phyloP scores from a whole-genome alignment of 2,329 filamentous ascomycete species.

The Penicillium sp. region DNA sequence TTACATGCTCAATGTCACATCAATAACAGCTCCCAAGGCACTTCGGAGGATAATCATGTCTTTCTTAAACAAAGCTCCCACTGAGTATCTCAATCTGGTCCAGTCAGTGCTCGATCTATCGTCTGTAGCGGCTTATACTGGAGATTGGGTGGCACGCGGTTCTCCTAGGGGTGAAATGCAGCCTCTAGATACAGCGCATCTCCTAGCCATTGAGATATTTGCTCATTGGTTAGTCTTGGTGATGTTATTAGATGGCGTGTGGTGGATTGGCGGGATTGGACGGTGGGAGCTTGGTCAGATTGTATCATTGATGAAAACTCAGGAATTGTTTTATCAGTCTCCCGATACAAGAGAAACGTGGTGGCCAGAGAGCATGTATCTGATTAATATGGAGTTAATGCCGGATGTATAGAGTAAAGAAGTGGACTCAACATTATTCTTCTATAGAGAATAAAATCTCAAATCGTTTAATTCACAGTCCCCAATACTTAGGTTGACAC shows the following conservation, averaged over 20 bases:
- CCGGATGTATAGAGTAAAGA: constrained; percentile 3
- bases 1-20: constrained; percentile 43
- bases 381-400: constrained; percentile 20
- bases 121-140: background rate
- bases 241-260: constrained; percentile 35
- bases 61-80: constrained; percentile 46
- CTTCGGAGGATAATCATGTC: constrained; percentile 45
- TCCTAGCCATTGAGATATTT: constrained; percentile 30
- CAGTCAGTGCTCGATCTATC: constrained; percentile 34
- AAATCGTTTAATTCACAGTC: too few species aligned
- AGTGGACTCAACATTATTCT: too few species aligned
- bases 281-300: constrained; percentile 30
- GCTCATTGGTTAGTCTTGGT: constrained; percentile 41
- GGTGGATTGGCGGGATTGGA: constrained; percentile 39
- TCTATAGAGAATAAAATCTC: too few species aligned
- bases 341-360: constrained; percentile 19
- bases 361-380: constrained; percentile 32
- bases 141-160: constrained; percentile 3
- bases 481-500: too few species aligned
- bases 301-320: constrained; percentile 24
- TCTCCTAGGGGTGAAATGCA: background rate
- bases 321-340: constrained; percentile 9
- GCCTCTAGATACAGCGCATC: constrained; percentile 13
- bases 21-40: constrained; percentile 35
- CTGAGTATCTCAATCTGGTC: constrained; percentile 39